These are phyloP conservation scores for Agastache rugosa DNA, from an alignment of 257 asterid species.

Conservation along the genomic window DNA sequence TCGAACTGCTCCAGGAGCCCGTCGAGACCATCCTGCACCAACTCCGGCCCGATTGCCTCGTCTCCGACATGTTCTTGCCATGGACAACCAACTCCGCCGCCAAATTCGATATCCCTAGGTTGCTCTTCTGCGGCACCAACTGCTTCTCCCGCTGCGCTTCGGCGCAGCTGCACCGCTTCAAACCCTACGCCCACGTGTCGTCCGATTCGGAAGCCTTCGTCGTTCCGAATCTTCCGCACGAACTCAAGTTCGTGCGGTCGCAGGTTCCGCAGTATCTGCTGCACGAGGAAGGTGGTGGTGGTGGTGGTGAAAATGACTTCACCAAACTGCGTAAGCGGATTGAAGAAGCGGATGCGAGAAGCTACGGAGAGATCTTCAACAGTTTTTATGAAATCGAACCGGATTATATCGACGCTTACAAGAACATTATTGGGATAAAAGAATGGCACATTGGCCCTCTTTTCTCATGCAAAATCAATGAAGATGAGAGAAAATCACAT, in stretches of 20 bases:
- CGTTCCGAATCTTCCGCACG: constrained; percentile 52
- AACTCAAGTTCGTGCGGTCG: constrained; percentile 33
- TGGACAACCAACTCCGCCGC: constrained; percentile 56
- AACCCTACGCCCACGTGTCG: constrained; percentile 44
- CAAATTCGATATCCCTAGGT: constrained; percentile 52
- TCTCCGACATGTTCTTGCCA: constrained; percentile 54
- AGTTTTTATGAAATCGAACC: constrained; percentile 64
- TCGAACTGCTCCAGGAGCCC: constrained; percentile 41
- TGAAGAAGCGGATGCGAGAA: not conserved
- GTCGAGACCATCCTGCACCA: constrained; percentile 45
- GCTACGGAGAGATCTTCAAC: constrained; percentile 54
- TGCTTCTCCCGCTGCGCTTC: constrained; percentile 35
- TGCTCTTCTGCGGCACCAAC: constrained; percentile 50
- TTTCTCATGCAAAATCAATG: not conserved
- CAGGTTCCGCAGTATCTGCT: constrained; percentile 37
- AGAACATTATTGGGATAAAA: constrained; percentile 39
- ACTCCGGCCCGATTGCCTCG: constrained; percentile 39
- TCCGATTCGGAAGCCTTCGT: constrained; percentile 53
- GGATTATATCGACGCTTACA: constrained; percentile 44
- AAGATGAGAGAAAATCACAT: constrained; percentile 12
- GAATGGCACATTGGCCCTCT: constrained; percentile 65
- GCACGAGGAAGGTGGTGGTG: not conserved
- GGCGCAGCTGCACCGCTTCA: constrained; percentile 25
- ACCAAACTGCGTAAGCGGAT: constrained; percentile 16
- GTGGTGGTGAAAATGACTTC: not conserved